Conservation (phyloP, 306 rosid genomes). For the Prinsepia uniflora region DNA sequence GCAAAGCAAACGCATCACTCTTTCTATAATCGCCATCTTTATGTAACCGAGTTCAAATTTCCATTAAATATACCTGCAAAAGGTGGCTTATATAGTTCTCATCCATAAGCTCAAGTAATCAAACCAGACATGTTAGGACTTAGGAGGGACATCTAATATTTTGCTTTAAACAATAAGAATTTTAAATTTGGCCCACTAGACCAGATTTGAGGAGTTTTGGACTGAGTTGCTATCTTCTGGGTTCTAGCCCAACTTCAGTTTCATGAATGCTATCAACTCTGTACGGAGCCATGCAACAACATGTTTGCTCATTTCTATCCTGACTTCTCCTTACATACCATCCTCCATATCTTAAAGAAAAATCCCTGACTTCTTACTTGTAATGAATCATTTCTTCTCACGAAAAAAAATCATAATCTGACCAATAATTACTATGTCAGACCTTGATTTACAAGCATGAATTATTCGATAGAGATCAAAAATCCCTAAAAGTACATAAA, state of each 20-base stretch:
- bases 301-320: background rate
- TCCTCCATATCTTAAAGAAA: background rate
- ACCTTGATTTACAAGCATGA: no score
- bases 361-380: background rate
- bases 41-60: no score
- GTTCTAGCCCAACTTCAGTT: background rate
- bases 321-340: background rate
- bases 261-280: background rate
- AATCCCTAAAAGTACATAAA: no score
- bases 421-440: background rate
- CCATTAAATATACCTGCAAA: no score
- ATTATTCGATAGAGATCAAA: no score
- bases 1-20: background rate
- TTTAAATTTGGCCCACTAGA: background rate
- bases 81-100: no score
- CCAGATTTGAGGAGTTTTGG: background rate
- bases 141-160: no score
- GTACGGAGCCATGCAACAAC: background rate
- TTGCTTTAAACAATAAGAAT: no score
- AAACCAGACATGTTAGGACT: no score
- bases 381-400: background rate
- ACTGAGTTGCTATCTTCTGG: background rate
- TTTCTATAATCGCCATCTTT: background rate
- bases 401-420: background rate
- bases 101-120: no score